These are phyloP conservation scores for Inga leiocalycina DNA, from an alignment of 306 rosid genomes.

Conservation along the genomic window DNA sequence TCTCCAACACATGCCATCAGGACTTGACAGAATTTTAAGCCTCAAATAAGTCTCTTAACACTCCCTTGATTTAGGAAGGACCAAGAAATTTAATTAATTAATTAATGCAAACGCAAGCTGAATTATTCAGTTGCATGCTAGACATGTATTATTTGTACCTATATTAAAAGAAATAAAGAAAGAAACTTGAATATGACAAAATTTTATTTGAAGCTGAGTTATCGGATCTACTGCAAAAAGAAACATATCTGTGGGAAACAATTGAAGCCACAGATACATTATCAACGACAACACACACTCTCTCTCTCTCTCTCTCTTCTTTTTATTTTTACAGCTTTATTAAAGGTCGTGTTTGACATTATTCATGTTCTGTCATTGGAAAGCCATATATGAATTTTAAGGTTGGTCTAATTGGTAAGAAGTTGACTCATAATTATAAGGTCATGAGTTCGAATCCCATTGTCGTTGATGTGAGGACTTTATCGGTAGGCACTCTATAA, in stretches of 20 bases:
- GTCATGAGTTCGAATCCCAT: too few relatives aligned
- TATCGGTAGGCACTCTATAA: too few relatives aligned
- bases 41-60: not conserved
- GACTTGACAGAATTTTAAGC: not conserved
- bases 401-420: too few relatives aligned
- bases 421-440: too few relatives aligned
- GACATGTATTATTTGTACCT: not conserved
- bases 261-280: conserved; percentile 25
- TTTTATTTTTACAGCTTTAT: not conserved
- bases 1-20: not conserved
- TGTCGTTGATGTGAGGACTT: too few relatives aligned
- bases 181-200: not conserved
- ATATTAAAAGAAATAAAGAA: not conserved
- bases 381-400: not conserved
- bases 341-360: not conserved
- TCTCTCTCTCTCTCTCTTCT: not conserved
- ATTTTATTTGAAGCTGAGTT: not conserved
- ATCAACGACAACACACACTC: not conserved
- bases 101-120: not conserved
- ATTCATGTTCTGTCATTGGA: not conserved
- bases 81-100: not conserved
- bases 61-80: too few relatives aligned
- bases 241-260: conserved; percentile 28
- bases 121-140: not conserved
- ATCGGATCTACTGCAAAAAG: conserved; percentile 27